A percentile compares a stretch with the other conserved stretches of the same genome.
phyloP scores from a whole-genome alignment of 768 basidiomycete species.

The Hydnum rufescens region DNA sequence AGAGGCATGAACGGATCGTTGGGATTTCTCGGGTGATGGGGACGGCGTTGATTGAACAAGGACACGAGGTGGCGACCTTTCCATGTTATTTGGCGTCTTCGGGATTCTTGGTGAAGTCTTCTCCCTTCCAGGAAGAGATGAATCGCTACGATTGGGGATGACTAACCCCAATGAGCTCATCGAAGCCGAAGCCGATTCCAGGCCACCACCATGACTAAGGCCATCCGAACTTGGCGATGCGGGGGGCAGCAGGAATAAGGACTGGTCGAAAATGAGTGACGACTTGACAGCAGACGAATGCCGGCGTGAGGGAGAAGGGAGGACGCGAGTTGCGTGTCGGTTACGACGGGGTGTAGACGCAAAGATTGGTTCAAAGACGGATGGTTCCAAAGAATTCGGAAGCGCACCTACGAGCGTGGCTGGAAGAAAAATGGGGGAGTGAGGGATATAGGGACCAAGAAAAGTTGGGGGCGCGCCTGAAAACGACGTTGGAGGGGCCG shows the following conservation, averaged over 20 bases:
- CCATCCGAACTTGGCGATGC: slow-evolving; percentile 1
- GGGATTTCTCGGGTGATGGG: no score
- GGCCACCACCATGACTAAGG: not conserved
- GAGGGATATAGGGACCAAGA: not conserved
- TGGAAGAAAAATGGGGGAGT: not conserved
- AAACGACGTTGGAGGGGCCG: not conserved
- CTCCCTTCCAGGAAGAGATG: no score
- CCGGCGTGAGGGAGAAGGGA: not conserved
- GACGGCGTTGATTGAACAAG: no score
- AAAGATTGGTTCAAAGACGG: not conserved
- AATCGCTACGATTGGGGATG: not conserved
- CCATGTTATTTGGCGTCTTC: no score
- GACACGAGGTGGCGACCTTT: no score
- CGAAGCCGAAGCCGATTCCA: not conserved
- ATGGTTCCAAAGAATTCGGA: not conserved
- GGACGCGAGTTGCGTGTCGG: not conserved
- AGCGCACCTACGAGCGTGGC: not conserved
- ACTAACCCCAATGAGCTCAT: not conserved
- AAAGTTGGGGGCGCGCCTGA: not conserved
- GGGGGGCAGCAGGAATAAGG: not conserved
- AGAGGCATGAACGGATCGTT: no score
- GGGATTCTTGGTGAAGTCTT: no score
- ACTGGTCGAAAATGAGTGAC: not conserved
- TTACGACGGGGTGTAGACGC: not conserved
- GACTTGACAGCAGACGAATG: not conserved